Base-by-base conservation (phyloP, 2,329 filamentous ascomycete species). In the Monilinia aucupariae region DNA sequence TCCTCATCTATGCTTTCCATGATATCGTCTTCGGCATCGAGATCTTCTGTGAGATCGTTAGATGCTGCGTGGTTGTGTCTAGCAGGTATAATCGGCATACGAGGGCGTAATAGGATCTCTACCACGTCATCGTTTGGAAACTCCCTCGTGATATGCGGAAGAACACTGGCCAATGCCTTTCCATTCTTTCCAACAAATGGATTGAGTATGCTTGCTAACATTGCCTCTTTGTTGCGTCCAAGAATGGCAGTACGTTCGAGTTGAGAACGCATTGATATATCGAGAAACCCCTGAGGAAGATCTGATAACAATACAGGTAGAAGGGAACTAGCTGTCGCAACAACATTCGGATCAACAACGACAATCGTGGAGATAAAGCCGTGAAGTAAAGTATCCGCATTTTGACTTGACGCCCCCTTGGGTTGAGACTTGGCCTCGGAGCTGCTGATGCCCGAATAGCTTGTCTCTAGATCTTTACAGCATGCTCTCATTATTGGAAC, bases 221-320 rank as follows among this genome's bases (percentile, higher is more conserved):
- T 90, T 49, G 89, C 88, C 39, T 86, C 80, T 71, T 85, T 86
- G 73, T 87, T 81, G 64, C 82, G 80, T 6, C 81, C 83, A 27
- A 96, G 77, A 62, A 96, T 88, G 25, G 91, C 89, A 3, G 90
- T 90, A 67, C 90, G 88, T 71, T 97, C 91, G 66, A 96, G 80
- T 55, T 91, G 84, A 13, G 86, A 83, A 59, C 93, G 87, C 25
- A 91, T 73, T 2, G 88, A 84, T 10, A 87, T 84, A n/a, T 88
- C 83, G 45, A 96, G 76, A 71, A 85, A 80, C 56, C 85, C 79
- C 62, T 88, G 84, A 1, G 88, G 85, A 3, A 94, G 75, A 63
- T 80, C 79, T 22, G 81, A 81, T 25, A 96, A 79, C 1, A 90
- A 75, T 6, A 79, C 70, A 5, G 84, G 79, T 15, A 97, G 79